Evolutionary conservation across 2,329 filamentous ascomycete genomes (phyloP), one percentile per base, ranked within the genome.

Genomic region (Thelonectria rubi): DNA sequence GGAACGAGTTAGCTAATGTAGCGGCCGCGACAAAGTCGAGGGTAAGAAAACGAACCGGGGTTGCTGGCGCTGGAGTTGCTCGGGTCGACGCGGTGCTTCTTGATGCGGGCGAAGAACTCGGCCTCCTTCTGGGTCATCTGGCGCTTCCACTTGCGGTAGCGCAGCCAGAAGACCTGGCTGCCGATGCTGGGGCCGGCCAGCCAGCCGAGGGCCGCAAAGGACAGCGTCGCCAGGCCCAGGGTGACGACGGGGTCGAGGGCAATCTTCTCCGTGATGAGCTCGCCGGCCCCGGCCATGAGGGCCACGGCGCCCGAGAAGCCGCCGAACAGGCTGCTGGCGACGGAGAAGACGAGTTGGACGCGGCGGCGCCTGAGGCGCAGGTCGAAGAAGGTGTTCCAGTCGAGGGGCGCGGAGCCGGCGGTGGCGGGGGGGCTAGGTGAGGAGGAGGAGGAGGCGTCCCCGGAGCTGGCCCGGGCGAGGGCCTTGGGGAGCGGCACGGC

Each of bases 331-430:
- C 89, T 89, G 34, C 86, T 87, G 34, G 87, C 75, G 54, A 93
- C 82, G 48, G 91, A 94, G 66, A 93, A 93, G 51, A 85, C 86
- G 39, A 97, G 86, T 75, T 94, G 93, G 81, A 94, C 91, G 71
- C 91, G 88, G 63, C 94, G 90, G 58, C 94, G 91, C 62, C 89
- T 91, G 71, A 93, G 91, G 73, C 94, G 93, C 62, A 98, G 89
- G 75, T 88, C 87, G 83, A 98, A 97, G 83, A 97, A 98, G 54
- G 88, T 88, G 81, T 97, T 90, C 94, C 94, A 98, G 79, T 93
- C 87, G 43, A 94, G 86, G 76, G 55, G 60, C 67, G 56, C 72
- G 65, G 56, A 61, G 56, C 58, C 46, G 17, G 51, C 59, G n/a
- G 51, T 54, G 26, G 24, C 24, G 24, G 24, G 24, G 24, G 24